phyloP scores from a whole-genome alignment of 2,329 filamentous ascomycete genomes.

The Taxawa tesnikishii region DNA sequence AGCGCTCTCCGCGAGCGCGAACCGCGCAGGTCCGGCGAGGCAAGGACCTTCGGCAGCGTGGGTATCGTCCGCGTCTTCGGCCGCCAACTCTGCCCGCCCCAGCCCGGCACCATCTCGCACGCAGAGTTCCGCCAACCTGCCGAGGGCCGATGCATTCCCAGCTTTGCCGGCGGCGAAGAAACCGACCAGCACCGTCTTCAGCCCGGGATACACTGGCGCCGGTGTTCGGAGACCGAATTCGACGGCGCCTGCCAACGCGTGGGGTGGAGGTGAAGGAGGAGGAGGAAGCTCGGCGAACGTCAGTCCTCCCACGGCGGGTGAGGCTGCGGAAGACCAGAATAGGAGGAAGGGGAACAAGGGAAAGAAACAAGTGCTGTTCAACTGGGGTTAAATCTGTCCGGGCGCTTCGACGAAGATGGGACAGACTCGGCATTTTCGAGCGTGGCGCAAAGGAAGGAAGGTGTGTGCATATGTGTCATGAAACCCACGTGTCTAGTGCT shows the following conservation, averaged over 20 bases:
- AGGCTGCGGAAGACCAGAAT: constrained; percentile 12
- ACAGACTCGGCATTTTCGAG: too few species aligned
- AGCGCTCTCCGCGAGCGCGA: constrained; percentile 4
- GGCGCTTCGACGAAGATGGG: too few species aligned
- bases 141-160: constrained; percentile 57
- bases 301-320: constrained; percentile 12
- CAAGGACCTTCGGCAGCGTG: not conserved
- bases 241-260: constrained; percentile 26
- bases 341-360: constrained; percentile 37
- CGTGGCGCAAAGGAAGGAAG: too few species aligned
- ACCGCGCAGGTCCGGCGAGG: not conserved
- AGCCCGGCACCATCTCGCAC: constrained; percentile 25
- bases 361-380: constrained; percentile 38
- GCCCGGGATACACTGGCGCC: constrained; percentile 34
- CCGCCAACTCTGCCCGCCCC: constrained; percentile 13
- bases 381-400: constrained; percentile 31
- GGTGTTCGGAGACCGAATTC: constrained; percentile 30
- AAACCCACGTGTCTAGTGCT: too few species aligned
- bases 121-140: constrained; percentile 14
- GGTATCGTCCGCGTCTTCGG: constrained; percentile 11
- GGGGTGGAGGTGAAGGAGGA: constrained; percentile 21
- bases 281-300: constrained; percentile 12
- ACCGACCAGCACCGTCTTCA: constrained; percentile 43
- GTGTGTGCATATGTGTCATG: too few species aligned
- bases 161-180: constrained; percentile 69